Evolutionary conservation across 148 eudicot species (phyloP), one percentile per base, ranked within the genome.

Genomic region (Persicaria maculosa): DNA sequence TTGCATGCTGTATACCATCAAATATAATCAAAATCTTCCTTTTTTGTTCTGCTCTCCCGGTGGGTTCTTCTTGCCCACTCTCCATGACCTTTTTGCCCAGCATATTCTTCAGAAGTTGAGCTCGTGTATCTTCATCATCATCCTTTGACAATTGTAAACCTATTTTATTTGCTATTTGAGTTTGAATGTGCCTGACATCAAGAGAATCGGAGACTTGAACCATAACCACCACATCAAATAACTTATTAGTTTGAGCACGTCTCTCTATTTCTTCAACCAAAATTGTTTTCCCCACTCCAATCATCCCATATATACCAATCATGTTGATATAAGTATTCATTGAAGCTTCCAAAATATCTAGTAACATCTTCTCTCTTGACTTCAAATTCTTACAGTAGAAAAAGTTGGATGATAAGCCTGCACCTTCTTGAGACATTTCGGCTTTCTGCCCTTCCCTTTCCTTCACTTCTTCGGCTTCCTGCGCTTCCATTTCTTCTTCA

Each of bases 241-340:
- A 61, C 43, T 61, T 40, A 20, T 61, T 25, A 61, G 22, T 61
- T 9, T 25, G 67, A 61, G 67, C 43, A 9, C 43, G 67, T 9
- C 40, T 61, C 9, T 5, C 67, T 8, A 61, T 40, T 25, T 61
- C 67, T 61, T 22, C 22, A 43, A 15, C 67, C 43, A 61, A 61
- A 11, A 9, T 1, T 3, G 64, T 19, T 20, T 58, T 58, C 4
- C 64, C 64, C 36, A 58, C 64, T 7, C 64, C 67, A 20, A 61
- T 61, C 67, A 61, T 61, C 43, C 67, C 67, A 61, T 25, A 9
- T 61, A 61, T 61, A 61, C 67, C 44, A 61, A 61, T 61, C 15
- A 20, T 22, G 5, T 61, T 9, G 12, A 9, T 9, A 20, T 61
- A 43, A 61, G 25, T 61, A 22, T 20, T 43, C 6, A 25, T 9